Base-by-base conservation (phyloP, 768 basidiomycete species). In the Lentinula boryana region DNA sequence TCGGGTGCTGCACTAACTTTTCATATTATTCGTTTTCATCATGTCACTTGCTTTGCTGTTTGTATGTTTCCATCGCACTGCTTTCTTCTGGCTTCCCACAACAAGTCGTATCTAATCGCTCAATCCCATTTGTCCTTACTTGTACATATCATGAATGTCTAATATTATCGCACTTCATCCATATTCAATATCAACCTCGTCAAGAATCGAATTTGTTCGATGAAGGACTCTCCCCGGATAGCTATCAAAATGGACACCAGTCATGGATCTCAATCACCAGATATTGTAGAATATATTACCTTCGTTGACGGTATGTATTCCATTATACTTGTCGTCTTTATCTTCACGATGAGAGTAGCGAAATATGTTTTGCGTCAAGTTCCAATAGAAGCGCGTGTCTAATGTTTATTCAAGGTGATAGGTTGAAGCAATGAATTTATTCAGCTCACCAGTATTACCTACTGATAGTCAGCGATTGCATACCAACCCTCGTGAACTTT, bases 221-320 rank as follows among this genome's bases (percentile, higher is more conserved):
- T 52, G 59, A 74, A 71, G 2, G 71, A 67, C 33, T 75, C 72
- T 33, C 66, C 70, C 6, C 56, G 60, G 15, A 75, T 65, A 43
- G 66, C 74, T 67, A 15, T 3, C 21, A 1, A 8, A 43, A 32
- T 8, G 36, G 13, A 38, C 2, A 38, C 4, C 2, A 8, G 3
- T 8, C 2, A 38, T 13, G 13, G 5, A 0, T 38, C 36, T 38
- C 0, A 3, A 13, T 38, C 9, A 5, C 2, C 1, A 13, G 13
- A 38, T 8, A 8, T 1, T 13, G 36, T 8, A 13, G 6, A 8
- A 38, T 13, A 13, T 10, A 5, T n/a, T 61, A 80, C 81, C 77
- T 72, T 83, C 83, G 57, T 84, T 75, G 7, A 82, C 72, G 5
- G 83, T 82, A 65, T 83, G 82, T 15, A 77, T 65, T 46, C 71